These are phyloP conservation scores for Monosporascus sp. DNA, from an alignment of 2,329 filamentous ascomycete species.

Conservation along the genomic window DNA sequence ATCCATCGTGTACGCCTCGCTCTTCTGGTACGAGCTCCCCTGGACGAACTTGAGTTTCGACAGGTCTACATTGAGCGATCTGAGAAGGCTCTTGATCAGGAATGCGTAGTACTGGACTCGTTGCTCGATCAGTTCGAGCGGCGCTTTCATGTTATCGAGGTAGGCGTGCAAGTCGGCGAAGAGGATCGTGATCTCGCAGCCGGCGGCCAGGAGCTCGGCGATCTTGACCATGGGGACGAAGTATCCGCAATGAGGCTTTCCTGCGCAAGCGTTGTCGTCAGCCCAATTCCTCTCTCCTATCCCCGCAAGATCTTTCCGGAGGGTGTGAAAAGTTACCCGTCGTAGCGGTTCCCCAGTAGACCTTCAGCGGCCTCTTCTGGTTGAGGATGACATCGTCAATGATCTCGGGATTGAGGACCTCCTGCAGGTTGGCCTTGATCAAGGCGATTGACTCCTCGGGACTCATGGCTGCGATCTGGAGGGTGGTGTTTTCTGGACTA, in stretches of 20 bases:
- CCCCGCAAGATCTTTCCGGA: neutral
- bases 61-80: constrained; percentile 72
- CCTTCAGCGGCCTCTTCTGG: constrained; percentile 64
- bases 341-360: constrained; percentile 67
- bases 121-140: constrained; percentile 78
- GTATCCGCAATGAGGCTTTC: constrained; percentile 85
- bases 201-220: constrained; percentile 78
- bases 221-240: constrained; percentile 86
- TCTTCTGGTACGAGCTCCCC: constrained; percentile 77
- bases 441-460: constrained; percentile 62
- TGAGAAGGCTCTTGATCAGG: constrained; percentile 67
- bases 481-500: neutral
- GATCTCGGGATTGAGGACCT: constrained; percentile 79
- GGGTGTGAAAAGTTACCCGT: constrained; percentile 2
- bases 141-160: constrained; percentile 79
- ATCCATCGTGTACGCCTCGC: constrained; percentile 76
- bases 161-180: constrained; percentile 73
- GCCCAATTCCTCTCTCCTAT: neutral
- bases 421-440: constrained; percentile 75
- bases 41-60: constrained; percentile 77
- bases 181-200: constrained; percentile 75
- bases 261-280: constrained; percentile 51
- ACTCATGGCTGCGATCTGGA: constrained; percentile 25
- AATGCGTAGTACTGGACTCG: constrained; percentile 80
- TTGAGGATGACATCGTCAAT: constrained; percentile 66